Percentiles rank a stretch among this genome's conserved stretches.
Evolutionary conservation across 345 rosid species (phyloP).

Genomic region (Salix dunnii): DNA sequence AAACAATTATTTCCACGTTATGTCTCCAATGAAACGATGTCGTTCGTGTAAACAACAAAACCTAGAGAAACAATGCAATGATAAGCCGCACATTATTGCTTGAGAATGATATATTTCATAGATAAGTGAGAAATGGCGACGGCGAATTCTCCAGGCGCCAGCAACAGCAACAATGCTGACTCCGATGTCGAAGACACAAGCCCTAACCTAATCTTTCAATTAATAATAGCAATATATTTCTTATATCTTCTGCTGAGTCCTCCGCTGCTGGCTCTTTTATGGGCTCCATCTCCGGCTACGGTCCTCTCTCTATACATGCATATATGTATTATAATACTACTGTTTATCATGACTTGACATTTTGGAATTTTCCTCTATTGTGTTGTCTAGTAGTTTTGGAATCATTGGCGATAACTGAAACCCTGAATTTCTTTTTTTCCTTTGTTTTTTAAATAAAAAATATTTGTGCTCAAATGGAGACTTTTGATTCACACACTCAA

Average conservation of each 20-base stretch:
- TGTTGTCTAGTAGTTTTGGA: not conserved
- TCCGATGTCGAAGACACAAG: slow-evolving; percentile 9
- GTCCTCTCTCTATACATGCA: slow-evolving; percentile 25
- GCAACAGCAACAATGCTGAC: not conserved
- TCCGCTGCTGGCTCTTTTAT: slow-evolving; percentile 81
- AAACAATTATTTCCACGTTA: no score
- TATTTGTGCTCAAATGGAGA: no score
- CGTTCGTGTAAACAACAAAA: no score
- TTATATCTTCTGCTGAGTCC: slow-evolving; percentile 20
- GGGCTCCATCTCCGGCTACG: slow-evolving; percentile 87
- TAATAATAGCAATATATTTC: not conserved
- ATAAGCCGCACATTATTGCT: no score
- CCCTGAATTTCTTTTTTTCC: no score
- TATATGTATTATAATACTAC: not conserved
- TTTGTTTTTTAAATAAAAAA: no score
- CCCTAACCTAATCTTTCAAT: slow-evolving; percentile 14
- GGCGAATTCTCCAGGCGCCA: slow-evolving; percentile 27
- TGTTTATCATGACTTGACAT: not conserved
- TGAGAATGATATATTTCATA: not conserved
- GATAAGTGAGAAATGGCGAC: slow-evolving; percentile 6
- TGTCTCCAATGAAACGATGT: no score
- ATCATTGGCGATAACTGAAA: no score
- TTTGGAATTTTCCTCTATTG: not conserved
- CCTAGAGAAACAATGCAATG: no score
- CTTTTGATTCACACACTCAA: no score